Percentiles rank a stretch among this genome's conserved stretches.
Conservation (phyloP, 306 rosid genomes). For the Acacia crassicarpa region DNA sequence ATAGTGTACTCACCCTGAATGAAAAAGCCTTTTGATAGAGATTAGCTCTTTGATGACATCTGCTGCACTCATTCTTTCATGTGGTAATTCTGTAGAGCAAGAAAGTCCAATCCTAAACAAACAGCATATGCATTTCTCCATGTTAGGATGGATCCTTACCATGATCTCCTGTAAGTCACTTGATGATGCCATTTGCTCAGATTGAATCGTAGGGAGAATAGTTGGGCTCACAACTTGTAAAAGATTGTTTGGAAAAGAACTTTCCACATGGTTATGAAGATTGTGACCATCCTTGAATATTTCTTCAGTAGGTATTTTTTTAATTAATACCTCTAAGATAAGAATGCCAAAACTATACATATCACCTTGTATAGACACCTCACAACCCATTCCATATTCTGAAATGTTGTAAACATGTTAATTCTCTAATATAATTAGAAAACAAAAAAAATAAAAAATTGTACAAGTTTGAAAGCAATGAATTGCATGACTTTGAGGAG, state of each 20-base stretch:
- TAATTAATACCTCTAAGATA: neutral
- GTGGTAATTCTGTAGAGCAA: neutral
- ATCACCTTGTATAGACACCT: neutral
- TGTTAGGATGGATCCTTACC: neutral
- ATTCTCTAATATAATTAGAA: too few relatives aligned
- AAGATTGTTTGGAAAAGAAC: neutral
- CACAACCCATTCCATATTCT: neutral
- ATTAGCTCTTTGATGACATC: neutral
- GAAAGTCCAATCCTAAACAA: neutral
- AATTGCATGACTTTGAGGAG: too few relatives aligned
- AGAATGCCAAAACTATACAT: neutral
- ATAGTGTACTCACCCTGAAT: neutral
- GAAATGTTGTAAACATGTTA: neutral
- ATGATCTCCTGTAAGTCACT: neutral
- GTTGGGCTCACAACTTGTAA: neutral
- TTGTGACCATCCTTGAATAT: neutral
- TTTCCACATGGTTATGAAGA: neutral
- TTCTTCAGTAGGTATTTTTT: neutral
- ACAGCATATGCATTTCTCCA: neutral
- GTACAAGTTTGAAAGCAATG: too few relatives aligned
- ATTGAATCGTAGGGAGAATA: neutral
- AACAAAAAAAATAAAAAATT: too few relatives aligned
- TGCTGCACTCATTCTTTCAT: neutral
- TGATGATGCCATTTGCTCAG: neutral
- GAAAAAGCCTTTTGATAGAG: neutral